Conservation (phyloP, 768 basidiomycete genomes). For the Boletus sp. region DNA sequence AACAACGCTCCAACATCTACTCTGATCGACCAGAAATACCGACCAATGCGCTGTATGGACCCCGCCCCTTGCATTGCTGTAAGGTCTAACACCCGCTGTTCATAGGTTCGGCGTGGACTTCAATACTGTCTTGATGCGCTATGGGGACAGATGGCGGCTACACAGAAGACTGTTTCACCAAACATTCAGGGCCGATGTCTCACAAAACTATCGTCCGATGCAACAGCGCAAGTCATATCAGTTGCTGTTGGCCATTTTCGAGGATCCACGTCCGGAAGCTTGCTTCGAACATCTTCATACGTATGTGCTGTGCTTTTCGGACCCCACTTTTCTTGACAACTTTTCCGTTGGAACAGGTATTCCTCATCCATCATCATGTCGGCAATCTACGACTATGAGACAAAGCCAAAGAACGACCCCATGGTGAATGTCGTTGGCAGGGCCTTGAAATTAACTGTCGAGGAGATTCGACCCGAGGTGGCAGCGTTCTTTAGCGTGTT, state of each 20-base stretch:
- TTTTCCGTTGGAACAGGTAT: conserved; percentile 12
- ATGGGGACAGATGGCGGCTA: conserved; percentile 36
- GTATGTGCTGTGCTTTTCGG: not conserved
- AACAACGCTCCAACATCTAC: conserved; percentile 27
- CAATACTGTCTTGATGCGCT: conserved; percentile 31
- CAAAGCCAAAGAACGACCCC: conserved; percentile 25
- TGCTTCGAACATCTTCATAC: conserved; percentile 21
- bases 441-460: conserved; percentile 23
- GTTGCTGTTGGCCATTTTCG: conserved; percentile 28
- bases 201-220: conserved; percentile 27
- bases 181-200: conserved; percentile 28
- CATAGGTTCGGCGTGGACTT: conserved; percentile 33
- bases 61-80: not conserved
- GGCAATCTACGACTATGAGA: conserved; percentile 32
- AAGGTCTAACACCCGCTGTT: not conserved
- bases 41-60: conserved; percentile 15
- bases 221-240: conserved; percentile 31
- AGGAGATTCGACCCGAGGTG: conserved; percentile 23
- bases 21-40: conserved; percentile 31
- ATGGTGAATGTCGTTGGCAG: conserved; percentile 25
- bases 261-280: conserved; percentile 18
- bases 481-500: conserved; percentile 15
- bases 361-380: conserved; percentile 31
- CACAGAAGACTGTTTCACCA: conserved; percentile 37
- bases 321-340: not conserved